Evolutionary conservation across 2,329 filamentous ascomycete genomes (phyloP).

Genomic region (Cercospora janseana): DNA sequence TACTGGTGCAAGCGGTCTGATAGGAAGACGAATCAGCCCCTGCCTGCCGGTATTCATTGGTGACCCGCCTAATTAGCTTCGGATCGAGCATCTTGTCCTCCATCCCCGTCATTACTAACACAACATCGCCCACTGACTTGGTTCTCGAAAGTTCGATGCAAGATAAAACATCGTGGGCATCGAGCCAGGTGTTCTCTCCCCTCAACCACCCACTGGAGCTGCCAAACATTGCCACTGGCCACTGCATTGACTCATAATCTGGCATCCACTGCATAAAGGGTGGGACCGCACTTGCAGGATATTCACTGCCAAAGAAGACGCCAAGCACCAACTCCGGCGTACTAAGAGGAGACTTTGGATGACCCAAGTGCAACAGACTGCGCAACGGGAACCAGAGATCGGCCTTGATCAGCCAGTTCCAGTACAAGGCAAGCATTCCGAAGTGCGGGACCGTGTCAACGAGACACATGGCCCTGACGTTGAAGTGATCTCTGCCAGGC

Average conservation of each 20-base stretch:
- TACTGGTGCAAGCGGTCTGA: neutral
- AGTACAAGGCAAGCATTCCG: slow-evolving; percentile 42
- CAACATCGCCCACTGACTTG: slow-evolving; percentile 25
- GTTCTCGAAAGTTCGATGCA: slow-evolving; percentile 36
- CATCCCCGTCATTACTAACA: slow-evolving; percentile 45
- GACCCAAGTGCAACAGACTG: slow-evolving; percentile 49
- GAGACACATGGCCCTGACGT: slow-evolving; percentile 8
- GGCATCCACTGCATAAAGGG: slow-evolving; percentile 37
- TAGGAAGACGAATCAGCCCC: neutral
- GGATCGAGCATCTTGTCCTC: slow-evolving; percentile 47
- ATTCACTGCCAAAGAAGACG: slow-evolving; percentile 53
- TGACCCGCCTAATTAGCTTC: neutral
- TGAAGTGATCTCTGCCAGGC: slow-evolving; percentile 41
- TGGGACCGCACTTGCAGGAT: slow-evolving; percentile 46
- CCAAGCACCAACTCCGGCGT: slow-evolving; percentile 50
- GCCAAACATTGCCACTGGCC: slow-evolving; percentile 51
- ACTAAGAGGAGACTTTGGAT: slow-evolving; percentile 54
- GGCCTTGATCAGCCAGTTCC: slow-evolving; percentile 47
- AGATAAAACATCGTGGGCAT: slow-evolving; percentile 42
- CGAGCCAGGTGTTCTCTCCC: slow-evolving; percentile 13
- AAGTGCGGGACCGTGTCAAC: slow-evolving; percentile 18
- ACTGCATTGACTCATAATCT: slow-evolving; percentile 54
- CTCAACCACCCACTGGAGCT: slow-evolving; percentile 41
- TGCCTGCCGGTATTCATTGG: neutral
- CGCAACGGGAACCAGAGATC: slow-evolving; percentile 53